phyloP scores from a whole-genome alignment of 495 filamentous ascomycete species.

The Schizothecium vesticola region DNA sequence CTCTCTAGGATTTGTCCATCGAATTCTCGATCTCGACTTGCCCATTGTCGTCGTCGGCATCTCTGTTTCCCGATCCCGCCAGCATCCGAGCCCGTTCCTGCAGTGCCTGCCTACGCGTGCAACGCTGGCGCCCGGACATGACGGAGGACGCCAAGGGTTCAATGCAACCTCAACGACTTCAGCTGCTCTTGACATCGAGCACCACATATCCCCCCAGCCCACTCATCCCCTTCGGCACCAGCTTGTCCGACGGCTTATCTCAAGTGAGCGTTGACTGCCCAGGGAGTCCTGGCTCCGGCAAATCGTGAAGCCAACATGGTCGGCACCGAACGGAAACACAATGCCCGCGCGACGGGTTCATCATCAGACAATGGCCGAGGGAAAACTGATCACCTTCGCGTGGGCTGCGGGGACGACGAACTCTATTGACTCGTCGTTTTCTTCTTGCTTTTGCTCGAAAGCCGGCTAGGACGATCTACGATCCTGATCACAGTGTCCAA shows the following conservation, averaged over 20 bases:
- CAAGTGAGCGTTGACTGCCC: neutral
- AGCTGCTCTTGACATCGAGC: neutral
- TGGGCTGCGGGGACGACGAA: neutral
- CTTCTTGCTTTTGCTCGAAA: neutral
- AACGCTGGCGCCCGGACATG: neutral
- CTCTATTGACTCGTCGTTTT: neutral
- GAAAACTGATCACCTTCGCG: neutral
- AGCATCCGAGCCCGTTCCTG: neutral
- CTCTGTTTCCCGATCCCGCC: neutral
- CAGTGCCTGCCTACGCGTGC: neutral
- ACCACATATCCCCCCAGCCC: neutral
- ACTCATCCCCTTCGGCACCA: neutral
- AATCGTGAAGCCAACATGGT: neutral
- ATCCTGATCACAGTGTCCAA: neutral
- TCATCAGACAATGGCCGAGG: neutral
- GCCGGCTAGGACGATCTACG: neutral
- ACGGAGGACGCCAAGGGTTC: neutral
- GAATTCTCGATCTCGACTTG: neutral
- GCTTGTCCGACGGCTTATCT: neutral
- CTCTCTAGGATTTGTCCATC: neutral
- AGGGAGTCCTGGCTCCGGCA: neutral
- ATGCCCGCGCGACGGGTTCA: neutral
- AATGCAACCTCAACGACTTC: neutral
- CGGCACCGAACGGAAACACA: neutral
- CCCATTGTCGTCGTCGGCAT: neutral